Base-by-base conservation (phyloP, 169 alveolate species). In the Cryptosporidium ryanae region DNA sequence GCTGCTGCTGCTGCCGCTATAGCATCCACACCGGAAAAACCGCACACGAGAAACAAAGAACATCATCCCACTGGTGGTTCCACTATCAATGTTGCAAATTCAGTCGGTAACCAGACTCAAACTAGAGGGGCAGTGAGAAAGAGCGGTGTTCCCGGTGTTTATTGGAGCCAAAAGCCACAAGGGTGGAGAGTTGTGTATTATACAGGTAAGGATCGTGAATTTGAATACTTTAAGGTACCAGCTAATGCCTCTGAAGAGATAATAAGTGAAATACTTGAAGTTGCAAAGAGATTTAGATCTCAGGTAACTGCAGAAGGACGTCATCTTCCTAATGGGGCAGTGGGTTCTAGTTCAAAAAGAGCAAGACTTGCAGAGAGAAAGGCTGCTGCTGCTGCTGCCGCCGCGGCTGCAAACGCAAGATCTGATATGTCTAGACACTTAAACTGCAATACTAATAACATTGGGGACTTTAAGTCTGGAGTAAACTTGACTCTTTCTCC, bases 121-220 rank as follows among this genome's bases (percentile, higher is more conserved):
- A 25, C 43, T 12, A 76, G 87, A 61, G 87, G 87, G n/a, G 87
- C 87, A 1, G 87, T 76, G 8, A 55, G 87, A 31, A 76, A 76
- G 64, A 76, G 87, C 38, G 87, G 87, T 38, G 87, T 76, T 12
- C 87, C 87, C 2, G 87, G 87, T 12, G 87, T 76, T 31, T 76
- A 76, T 38, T 76, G 87, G 87, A 76, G 87, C 10, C 87, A 76
- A 49, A 76, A 76, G 32, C 87, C 87, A 21, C 87, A 76, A 44
- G 87, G 87, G 43, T 76, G 87, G 87, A 76, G 87, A 59, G 87
- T 76, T 17, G 87, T 76, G 31, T 76, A 76, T 21, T 76, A 76
- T 25, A 76, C 87, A 10, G 87, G 87, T 10, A 76, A 76, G 59
- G 87, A 76, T 52, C 68, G 87, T 43, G 87, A 76, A 59, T 76